Base-by-base conservation (phyloP, 2,329 filamentous ascomycete genomes). In the Aspergillus versicolor region DNA sequence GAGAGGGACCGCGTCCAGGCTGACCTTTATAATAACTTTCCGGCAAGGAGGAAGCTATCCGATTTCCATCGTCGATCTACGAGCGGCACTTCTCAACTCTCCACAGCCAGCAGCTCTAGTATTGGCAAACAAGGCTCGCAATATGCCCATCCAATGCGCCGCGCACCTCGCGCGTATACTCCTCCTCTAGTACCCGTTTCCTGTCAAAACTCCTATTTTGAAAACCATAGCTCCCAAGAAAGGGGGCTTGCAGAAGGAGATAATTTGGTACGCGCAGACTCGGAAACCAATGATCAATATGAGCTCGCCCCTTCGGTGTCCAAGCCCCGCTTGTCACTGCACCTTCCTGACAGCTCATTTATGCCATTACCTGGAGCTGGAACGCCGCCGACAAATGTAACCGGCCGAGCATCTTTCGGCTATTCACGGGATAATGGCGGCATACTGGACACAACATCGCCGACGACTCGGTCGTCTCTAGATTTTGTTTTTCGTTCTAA, bases 71-170 rank as follows among this genome's bases (percentile, higher is more conserved):
- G 75, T 56, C 78, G 83, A 59, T 82, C 82, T 22, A 80, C 77
- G 12, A 85, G 82, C 61, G 81, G 79, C 60, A 79, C 77, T 6
- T 84, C 83, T 32, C 79, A 84, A 60, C 77, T 79, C 62, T 84
- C 81, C 6, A 79, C 73, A 5, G 75, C 63, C 1, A 72, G 72
- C 17, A 68, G 74, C 43, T 80, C 81, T 4, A 78, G 75, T 60
- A 75, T 77, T 59, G 77, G 75, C 57, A 77, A 78, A 32, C 79
- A 81, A 2, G 79, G 77, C 24, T 78, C 78, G 30, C 77, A 80
- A 37, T 84, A 82, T 64, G 73, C 82, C 51, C 80, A 84, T 63
- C 78, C 82, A 1, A 80, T 85, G 76, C 80, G 82, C 52, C 82
- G 83, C 63, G 79, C 78, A 3, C 82, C 81, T 11, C 75, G 79